A percentile compares a stretch with the other conserved stretches of the same genome.
phyloP scores from a whole-genome alignment of 2,329 filamentous ascomycete genomes.

The Capronia americana region DNA sequence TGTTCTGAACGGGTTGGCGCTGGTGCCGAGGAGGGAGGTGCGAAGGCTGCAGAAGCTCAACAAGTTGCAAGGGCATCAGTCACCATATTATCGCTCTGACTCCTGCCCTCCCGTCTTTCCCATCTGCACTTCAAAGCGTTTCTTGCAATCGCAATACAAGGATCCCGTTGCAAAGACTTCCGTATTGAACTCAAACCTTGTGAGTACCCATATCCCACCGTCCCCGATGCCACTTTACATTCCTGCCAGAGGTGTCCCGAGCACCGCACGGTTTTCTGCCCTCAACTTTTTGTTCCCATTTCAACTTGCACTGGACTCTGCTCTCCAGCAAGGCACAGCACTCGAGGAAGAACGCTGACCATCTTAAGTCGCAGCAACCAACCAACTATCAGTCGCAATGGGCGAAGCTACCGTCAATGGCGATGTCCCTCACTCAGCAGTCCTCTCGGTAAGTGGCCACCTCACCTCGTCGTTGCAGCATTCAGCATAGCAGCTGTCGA shows the following conservation, averaged over 20 bases:
- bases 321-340: not conserved
- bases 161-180: not conserved
- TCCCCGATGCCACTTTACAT: not conserved
- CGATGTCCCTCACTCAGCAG: slow-evolving; percentile 51
- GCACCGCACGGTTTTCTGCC: slow-evolving; percentile 8
- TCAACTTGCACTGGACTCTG: not conserved
- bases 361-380: slow-evolving; percentile 16
- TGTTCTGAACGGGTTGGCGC: slow-evolving; percentile 12
- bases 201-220: not conserved
- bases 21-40: not conserved
- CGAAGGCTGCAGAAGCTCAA: slow-evolving; percentile 8
- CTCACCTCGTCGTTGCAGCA: slow-evolving; percentile 3
- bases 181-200: not conserved
- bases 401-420: slow-evolving; percentile 57
- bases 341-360: not conserved
- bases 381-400: slow-evolving; percentile 43
- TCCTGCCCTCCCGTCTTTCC: slow-evolving; percentile 6
- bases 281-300: not conserved
- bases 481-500: not conserved
- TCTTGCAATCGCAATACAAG: not conserved
- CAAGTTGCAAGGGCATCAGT: slow-evolving; percentile 4
- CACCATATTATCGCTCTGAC: slow-evolving; percentile 15
- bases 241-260: slow-evolving; percentile 1
- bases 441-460: slow-evolving; percentile 41
- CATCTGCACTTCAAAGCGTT: slow-evolving; percentile 11